Conservation (phyloP, 441 rosid species). For the Eruca vesicaria region DNA sequence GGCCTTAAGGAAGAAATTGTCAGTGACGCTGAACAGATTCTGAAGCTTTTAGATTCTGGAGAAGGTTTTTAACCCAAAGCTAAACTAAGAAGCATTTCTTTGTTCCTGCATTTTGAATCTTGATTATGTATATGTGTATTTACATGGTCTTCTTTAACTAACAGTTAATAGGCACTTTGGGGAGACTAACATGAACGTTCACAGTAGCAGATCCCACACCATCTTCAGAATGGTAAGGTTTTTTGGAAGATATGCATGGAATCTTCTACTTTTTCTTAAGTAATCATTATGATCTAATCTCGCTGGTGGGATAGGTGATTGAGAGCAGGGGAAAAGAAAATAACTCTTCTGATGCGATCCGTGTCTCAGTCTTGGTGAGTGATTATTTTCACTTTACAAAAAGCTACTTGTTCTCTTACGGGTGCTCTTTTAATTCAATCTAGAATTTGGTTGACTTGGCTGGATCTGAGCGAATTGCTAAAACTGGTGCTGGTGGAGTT, state of each 20-base stretch:
- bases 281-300: background rate
- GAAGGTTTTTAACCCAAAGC: slow-evolving; percentile 61
- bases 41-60: slow-evolving; percentile 72
- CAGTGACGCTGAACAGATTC: slow-evolving; percentile 74
- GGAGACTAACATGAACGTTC: slow-evolving; percentile 93
- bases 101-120: background rate
- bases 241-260: background rate
- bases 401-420: background rate
- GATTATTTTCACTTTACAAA: background rate
- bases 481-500: slow-evolving; percentile 90
- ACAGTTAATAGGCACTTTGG: slow-evolving; percentile 90
- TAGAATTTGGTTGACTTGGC: slow-evolving; percentile 95
- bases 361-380: slow-evolving; percentile 88
- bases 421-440: slow-evolving; percentile 24
- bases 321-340: slow-evolving; percentile 79
- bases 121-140: background rate
- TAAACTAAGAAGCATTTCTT: background rate
- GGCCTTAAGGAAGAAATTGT: slow-evolving; percentile 91
- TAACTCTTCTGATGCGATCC: slow-evolving; percentile 61
- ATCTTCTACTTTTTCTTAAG: background rate
- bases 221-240: slow-evolving; percentile 84
- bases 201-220: slow-evolving; percentile 96
- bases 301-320: slow-evolving; percentile 59
- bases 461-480: slow-evolving; percentile 86
- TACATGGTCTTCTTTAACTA: background rate